phyloP scores from a whole-genome alignment of 2,329 filamentous ascomycete genomes.

The Cercospora zeina region DNA sequence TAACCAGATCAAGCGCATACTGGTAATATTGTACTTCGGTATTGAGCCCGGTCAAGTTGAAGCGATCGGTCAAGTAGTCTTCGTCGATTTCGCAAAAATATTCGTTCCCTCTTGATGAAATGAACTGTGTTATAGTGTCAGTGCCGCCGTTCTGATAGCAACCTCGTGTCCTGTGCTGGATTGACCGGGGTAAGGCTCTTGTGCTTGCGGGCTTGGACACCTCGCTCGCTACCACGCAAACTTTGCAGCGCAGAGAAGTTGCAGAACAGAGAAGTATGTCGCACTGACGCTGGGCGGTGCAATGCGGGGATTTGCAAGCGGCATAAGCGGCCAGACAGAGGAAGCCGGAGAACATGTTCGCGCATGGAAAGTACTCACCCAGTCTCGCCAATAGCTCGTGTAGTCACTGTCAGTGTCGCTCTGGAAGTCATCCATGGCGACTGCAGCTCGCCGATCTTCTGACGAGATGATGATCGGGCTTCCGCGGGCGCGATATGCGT shows the following conservation, averaged over 20 bases:
- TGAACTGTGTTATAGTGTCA: conserved; percentile 70
- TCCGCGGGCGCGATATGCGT: background rate
- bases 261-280: background rate
- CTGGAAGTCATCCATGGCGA: conserved; percentile 88
- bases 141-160: background rate
- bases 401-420: conserved; percentile 99
- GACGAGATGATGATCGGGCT: background rate
- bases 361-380: conserved; percentile 61
- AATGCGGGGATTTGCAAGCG: background rate
- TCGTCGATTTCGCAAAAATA: conserved; percentile 99
- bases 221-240: background rate
- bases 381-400: conserved; percentile 98
- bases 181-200: background rate
- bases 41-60: conserved; percentile 96
- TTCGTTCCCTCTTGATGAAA: conserved; percentile 94
- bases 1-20: conserved; percentile 95
- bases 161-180: background rate
- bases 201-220: background rate
- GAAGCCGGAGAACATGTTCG: background rate
- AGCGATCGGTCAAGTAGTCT: conserved; percentile 95
- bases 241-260: background rate
- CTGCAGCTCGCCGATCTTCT: background rate
- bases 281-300: background rate
- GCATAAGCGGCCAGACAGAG: background rate
- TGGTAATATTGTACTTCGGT: conserved; percentile 98